These are phyloP conservation scores for Boletus eberwhitei DNA, from an alignment of 768 basidiomycete species.

Conservation along the genomic window DNA sequence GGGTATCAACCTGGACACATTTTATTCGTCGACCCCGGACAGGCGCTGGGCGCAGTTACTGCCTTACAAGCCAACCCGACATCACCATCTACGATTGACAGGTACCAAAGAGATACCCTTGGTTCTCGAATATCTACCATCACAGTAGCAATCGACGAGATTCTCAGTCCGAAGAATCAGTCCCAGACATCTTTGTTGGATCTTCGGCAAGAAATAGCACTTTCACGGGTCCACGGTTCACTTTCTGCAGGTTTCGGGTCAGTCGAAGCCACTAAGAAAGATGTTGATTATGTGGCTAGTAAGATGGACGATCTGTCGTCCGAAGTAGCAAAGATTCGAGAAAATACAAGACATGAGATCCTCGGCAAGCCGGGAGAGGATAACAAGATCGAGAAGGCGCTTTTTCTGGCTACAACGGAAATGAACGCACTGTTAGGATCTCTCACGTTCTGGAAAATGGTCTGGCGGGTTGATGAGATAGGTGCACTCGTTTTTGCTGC, in stretches of 20 bases:
- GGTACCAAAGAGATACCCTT: constrained; percentile 60
- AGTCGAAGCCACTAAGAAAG: constrained; percentile 29
- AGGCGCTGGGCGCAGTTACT: constrained; percentile 53
- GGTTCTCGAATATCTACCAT: constrained; percentile 57
- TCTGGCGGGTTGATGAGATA: constrained; percentile 42
- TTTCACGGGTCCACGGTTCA: constrained; percentile 39
- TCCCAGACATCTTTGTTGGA: constrained; percentile 11
- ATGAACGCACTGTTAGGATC: constrained; percentile 31
- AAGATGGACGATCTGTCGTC: constrained; percentile 37
- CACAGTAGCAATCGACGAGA: constrained; percentile 35
- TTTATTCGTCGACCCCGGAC: constrained; percentile 55
- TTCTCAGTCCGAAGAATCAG: constrained; percentile 7
- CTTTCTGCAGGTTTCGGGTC: constrained; percentile 36
- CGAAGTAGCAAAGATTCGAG: constrained; percentile 38
- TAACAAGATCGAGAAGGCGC: constrained; percentile 23
- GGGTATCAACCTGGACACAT: constrained; percentile 29
- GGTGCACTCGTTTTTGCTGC: constrained; percentile 32
- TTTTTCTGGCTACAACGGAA: constrained; percentile 28
- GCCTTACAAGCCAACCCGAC: constrained; percentile 44
- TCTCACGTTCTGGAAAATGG: constrained; percentile 38
- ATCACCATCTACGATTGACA: constrained; percentile 52
- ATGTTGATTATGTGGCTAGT: constrained; percentile 35
- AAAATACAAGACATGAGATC: constrained; percentile 35
- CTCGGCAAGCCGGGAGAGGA: constrained; percentile 33
- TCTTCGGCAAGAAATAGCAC: constrained; percentile 37